Conservation (phyloP, 1,284 basidiomycete species). For the Hemileia vastatrix region DNA sequence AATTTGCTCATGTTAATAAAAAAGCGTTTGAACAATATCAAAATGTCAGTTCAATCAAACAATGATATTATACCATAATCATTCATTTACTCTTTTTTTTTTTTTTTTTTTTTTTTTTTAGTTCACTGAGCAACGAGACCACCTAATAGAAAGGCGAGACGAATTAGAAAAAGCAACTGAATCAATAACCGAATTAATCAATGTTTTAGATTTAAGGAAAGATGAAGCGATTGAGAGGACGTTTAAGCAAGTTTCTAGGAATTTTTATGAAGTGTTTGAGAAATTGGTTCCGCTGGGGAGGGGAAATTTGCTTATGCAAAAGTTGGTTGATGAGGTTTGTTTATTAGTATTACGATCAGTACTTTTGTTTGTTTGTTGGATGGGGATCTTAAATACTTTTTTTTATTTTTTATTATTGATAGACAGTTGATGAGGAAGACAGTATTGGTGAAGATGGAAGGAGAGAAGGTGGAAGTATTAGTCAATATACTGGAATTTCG, state of each 20-base stretch:
- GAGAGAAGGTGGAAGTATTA: conserved; percentile 51
- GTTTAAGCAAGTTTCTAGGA: conserved; percentile 92
- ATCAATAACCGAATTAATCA: conserved; percentile 89
- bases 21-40: conserved; percentile 74
- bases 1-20: conserved; percentile 97
- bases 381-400: not conserved
- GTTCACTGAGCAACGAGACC: conserved; percentile 93
- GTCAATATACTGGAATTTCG: conserved; percentile 91
- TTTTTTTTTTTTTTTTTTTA: not conserved
- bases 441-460: conserved; percentile 17
- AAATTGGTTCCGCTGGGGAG: conserved; percentile 89
- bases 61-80: not conserved
- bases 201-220: conserved; percentile 88
- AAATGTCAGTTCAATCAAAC: conserved; percentile 52
- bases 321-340: conserved; percentile 60
- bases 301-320: conserved; percentile 83
- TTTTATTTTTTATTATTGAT: not conserved
- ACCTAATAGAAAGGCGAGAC: conserved; percentile 70
- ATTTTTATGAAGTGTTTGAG: conserved; percentile 96
- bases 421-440: conserved; percentile 5
- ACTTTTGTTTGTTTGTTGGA: not conserved
- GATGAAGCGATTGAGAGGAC: conserved; percentile 97
- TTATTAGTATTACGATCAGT: not conserved
- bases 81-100: not conserved
- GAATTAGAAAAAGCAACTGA: conserved; percentile 80